These are phyloP conservation scores for Hericium rajendrae DNA, from an alignment of 768 basidiomycete species.

Conservation along the genomic window DNA sequence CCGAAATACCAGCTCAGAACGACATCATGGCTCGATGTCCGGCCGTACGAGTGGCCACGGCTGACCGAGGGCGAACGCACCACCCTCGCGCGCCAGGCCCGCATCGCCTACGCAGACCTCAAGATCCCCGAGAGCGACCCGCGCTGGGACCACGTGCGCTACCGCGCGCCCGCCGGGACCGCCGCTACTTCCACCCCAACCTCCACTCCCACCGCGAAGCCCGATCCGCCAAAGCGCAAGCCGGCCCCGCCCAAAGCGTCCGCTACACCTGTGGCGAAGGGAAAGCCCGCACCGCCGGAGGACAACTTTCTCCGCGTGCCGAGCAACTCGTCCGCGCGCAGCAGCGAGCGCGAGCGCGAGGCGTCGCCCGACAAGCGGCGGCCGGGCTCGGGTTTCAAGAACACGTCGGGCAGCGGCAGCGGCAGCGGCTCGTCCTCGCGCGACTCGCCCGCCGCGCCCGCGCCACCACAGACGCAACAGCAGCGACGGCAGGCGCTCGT, in stretches of 20 bases:
- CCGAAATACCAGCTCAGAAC: slow-evolving; percentile 43
- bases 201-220: neutral
- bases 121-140: slow-evolving; percentile 52
- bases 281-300: slow-evolving; percentile 3
- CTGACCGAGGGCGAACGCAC: slow-evolving; percentile 39
- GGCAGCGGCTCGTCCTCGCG: slow-evolving; percentile 17
- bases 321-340: slow-evolving; percentile 1
- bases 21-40: slow-evolving; percentile 55
- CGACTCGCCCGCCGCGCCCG: slow-evolving; percentile 16
- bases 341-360: slow-evolving; percentile 15
- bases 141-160: slow-evolving; percentile 47
- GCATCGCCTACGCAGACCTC: slow-evolving; percentile 36
- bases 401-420: too few species aligned
- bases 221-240: neutral
- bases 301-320: slow-evolving; percentile 1
- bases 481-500: slow-evolving; percentile 12
- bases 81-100: slow-evolving; percentile 42
- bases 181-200: neutral
- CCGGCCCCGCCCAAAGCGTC: slow-evolving; percentile 6
- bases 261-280: neutral
- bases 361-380: slow-evolving; percentile 17
- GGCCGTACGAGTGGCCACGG: slow-evolving; percentile 52
- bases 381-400: slow-evolving; percentile 41
- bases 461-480: slow-evolving; percentile 13
- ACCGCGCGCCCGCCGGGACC: neutral